Percentiles rank a stretch among this genome's conserved stretches.
These are phyloP conservation scores for Drosera spatulata DNA, from an alignment of 179 eudicot genomes.

Conservation along the genomic window DNA sequence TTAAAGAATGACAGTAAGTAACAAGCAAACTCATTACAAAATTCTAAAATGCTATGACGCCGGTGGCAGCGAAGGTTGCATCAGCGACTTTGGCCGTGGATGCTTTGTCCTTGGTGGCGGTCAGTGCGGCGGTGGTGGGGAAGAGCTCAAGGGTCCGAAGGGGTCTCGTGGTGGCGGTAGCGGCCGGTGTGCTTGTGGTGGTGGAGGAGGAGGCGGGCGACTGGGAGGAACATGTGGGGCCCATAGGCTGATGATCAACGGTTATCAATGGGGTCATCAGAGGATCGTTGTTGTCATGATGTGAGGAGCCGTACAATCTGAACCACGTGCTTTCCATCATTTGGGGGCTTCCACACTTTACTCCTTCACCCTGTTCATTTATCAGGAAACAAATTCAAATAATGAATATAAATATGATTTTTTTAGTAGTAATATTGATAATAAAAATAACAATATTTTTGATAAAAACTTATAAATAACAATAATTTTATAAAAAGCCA, in stretches of 20 bases:
- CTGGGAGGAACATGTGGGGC: too few relatives aligned
- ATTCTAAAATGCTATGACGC: too few relatives aligned
- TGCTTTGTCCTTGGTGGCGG: neutral
- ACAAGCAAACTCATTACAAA: too few relatives aligned
- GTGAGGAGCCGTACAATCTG: neutral
- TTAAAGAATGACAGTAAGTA: too few relatives aligned
- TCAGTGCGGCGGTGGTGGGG: neutral
- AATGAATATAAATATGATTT: neutral
- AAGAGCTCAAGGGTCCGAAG: slow-evolving; percentile 10
- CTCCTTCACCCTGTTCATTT: neutral
- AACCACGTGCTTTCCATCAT: neutral
- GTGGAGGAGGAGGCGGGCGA: neutral
- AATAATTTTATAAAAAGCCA: too few relatives aligned
- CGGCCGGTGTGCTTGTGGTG: too few relatives aligned
- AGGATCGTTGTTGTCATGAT: neutral
- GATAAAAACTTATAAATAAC: neutral
- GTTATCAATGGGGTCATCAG: too few relatives aligned
- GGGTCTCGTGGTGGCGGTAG: slow-evolving; percentile 1
- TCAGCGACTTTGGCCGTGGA: neutral
- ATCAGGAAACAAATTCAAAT: neutral
- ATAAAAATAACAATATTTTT: neutral
- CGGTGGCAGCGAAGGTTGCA: too few relatives aligned
- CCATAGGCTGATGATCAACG: too few relatives aligned
- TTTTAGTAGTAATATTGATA: too few relatives aligned
- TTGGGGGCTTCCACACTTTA: neutral